Percentiles rank a stretch among this genome's conserved stretches.
phyloP scores from a whole-genome alignment of 257 asterid genomes.

The Euphrasia confusa region DNA sequence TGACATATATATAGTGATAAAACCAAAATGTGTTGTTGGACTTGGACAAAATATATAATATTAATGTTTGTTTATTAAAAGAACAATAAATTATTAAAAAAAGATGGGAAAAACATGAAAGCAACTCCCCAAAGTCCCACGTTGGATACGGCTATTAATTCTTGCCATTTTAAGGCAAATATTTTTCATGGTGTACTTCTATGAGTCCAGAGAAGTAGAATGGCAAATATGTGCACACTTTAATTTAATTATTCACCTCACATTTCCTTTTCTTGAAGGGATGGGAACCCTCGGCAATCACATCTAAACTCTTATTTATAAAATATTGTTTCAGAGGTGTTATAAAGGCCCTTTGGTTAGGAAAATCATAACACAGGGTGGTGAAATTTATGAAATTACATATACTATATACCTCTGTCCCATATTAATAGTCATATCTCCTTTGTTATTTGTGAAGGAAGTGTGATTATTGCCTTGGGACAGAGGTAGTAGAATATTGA shows the following conservation, averaged over 20 bases:
- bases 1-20: too few relatives aligned
- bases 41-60: too few relatives aligned
- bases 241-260: neutral
- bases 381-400: neutral
- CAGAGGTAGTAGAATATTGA: too few relatives aligned
- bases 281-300: conserved; percentile 15
- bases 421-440: too few relatives aligned
- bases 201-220: conserved; percentile 5
- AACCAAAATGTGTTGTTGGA: too few relatives aligned
- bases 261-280: conserved; percentile 20
- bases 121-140: neutral
- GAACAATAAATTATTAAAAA: neutral
- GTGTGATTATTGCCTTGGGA: too few relatives aligned
- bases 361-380: neutral
- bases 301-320: neutral
- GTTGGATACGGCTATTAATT: conserved; percentile 14
- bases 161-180: conserved; percentile 15
- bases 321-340: neutral
- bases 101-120: neutral
- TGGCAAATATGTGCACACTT: neutral
- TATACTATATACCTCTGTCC: too few relatives aligned
- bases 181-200: neutral
- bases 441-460: too few relatives aligned
- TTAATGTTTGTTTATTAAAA: too few relatives aligned
- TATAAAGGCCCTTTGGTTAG: neutral